Percentiles rank a stretch among this genome's conserved stretches.
Evolutionary conservation across 768 basidiomycete species (phyloP).

Genomic region (Mycena metata): DNA sequence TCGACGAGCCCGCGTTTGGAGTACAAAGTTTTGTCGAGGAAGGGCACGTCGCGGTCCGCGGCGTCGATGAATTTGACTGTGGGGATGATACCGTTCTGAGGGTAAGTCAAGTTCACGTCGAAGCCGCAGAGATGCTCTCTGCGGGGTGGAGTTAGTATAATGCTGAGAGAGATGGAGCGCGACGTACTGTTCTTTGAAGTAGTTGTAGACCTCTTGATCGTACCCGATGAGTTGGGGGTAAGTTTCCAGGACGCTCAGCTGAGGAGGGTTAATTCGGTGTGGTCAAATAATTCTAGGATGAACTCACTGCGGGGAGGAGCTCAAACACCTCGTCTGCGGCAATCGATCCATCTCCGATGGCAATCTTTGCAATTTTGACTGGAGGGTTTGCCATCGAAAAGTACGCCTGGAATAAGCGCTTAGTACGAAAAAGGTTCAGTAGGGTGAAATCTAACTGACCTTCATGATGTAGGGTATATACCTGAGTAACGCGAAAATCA

Average conservation of each 20-base stretch:
- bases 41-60: conserved; percentile 52
- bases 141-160: not conserved
- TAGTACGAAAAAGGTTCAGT: not conserved
- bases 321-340: conserved; percentile 64
- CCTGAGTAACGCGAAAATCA: conserved; percentile 8
- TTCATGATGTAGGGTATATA: conserved; percentile 76
- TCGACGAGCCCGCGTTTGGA: conserved; percentile 39
- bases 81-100: conserved; percentile 68
- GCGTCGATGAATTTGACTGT: conserved; percentile 53
- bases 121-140: conserved; percentile 75
- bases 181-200: conserved; percentile 77
- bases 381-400: conserved; percentile 75
- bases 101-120: conserved; percentile 78
- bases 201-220: conserved; percentile 73
- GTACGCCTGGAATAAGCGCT: conserved; percentile 54
- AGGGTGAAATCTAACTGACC: not conserved
- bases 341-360: conserved; percentile 78
- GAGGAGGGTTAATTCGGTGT: conserved; percentile 14
- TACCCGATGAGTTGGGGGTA: conserved; percentile 85
- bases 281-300: not conserved
- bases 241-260: conserved; percentile 75
- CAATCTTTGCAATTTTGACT: conserved; percentile 75
- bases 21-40: conserved; percentile 35
- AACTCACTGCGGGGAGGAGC: conserved; percentile 67
- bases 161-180: not conserved